Conservation (phyloP, 345 rosid genomes). For the Dipteronia sinensis region DNA sequence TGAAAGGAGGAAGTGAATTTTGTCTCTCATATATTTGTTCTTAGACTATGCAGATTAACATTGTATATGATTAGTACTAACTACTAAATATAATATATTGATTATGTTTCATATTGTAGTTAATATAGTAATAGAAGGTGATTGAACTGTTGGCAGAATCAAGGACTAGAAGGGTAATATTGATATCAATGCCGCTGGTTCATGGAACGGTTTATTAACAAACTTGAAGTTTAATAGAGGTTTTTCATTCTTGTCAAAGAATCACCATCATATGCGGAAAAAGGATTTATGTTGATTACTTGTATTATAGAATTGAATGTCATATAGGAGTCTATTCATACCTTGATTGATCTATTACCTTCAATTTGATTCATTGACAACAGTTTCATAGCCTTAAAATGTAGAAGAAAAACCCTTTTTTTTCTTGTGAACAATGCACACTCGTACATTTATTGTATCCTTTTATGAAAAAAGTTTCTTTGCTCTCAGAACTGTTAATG, state of each 20-base stretch:
- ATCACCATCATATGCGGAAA: neutral
- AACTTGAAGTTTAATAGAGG: neutral
- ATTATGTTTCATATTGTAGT: neutral
- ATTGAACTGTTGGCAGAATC: constrained; percentile 29
- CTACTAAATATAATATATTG: no score
- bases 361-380: neutral
- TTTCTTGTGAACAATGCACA: neutral
- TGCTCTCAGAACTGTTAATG: neutral
- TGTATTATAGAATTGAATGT: neutral
- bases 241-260: neutral
- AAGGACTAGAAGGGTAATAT: constrained; percentile 18
- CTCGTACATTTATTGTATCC: neutral
- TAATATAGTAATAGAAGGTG: constrained; percentile 1
- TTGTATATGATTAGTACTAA: neutral
- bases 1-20: neutral
- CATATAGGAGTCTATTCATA: neutral
- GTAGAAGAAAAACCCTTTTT: neutral
- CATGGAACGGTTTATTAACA: neutral
- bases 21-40: neutral
- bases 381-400: neutral
- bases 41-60: neutral
- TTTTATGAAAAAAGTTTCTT: neutral
- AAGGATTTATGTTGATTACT: neutral
- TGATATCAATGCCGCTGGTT: neutral
- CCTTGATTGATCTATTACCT: constrained; percentile 1